Evolutionary conservation across 306 rosid species (phyloP).

Genomic region (Prunus persica): DNA sequence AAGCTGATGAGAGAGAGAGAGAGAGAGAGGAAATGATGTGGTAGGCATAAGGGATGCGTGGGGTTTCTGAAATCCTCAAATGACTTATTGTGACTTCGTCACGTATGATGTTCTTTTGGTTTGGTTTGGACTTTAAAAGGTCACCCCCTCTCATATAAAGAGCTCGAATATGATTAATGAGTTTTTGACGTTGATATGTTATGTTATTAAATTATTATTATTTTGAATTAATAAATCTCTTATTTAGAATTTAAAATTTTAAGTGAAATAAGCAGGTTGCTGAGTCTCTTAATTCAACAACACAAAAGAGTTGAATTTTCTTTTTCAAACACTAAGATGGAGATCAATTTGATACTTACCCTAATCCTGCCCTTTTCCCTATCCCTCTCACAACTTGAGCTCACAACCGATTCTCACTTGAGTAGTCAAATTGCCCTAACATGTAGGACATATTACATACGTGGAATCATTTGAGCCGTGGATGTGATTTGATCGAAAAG

Average conservation of each 20-base stretch:
- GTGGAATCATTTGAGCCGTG: constrained; percentile 1
- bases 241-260: no score
- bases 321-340: not conserved
- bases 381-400: not conserved
- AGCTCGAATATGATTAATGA: not conserved
- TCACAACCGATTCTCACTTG: not conserved
- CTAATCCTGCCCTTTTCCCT: no score
- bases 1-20: not conserved
- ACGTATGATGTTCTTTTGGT: not conserved
- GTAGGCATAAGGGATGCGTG: constrained; percentile 46
- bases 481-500: not conserved
- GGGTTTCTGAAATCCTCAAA: constrained; percentile 27
- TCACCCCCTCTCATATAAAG: not conserved
- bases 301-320: not conserved
- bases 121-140: not conserved
- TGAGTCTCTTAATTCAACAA: no score
- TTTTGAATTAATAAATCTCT: no score
- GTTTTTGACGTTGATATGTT: not conserved
- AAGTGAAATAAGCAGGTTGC: no score
- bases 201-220: no score
- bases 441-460: not conserved
- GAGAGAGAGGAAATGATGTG: constrained; percentile 24
- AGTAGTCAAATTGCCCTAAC: not conserved
- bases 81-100: not conserved
- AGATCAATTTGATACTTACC: not conserved